Evolutionary conservation across 148 eudicot genomes (phyloP).

Genomic region (Amaranthus hypochondriacus): DNA sequence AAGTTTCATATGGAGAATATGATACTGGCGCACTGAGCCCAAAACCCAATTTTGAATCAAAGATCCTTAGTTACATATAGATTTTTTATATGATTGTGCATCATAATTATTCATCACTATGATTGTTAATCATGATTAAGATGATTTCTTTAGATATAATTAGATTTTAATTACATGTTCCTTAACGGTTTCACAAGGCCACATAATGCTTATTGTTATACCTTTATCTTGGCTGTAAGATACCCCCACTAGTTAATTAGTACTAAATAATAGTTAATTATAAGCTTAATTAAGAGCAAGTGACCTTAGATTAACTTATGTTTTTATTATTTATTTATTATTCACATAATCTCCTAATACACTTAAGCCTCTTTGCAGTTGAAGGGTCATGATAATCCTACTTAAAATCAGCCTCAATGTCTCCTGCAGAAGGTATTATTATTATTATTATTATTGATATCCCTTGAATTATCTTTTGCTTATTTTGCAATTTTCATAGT

Average conservation of each 20-base stretch:
- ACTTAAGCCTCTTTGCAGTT: conserved; percentile 4
- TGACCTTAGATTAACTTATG: background rate
- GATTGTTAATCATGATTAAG: too few relatives aligned
- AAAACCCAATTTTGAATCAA: too few relatives aligned
- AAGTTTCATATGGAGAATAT: too few relatives aligned
- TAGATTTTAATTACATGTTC: background rate
- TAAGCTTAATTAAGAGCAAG: background rate
- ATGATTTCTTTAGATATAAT: too few relatives aligned
- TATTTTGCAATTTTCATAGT: too few relatives aligned
- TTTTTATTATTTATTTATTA: background rate
- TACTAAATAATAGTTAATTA: background rate
- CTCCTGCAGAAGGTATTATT: conserved; percentile 12
- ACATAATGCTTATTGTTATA: background rate
- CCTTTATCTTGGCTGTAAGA: background rate
- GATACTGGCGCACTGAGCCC: too few relatives aligned
- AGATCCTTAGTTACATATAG: background rate
- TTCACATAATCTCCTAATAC: background rate
- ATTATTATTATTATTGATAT: background rate
- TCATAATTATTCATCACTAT: background rate
- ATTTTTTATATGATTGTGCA: background rate
- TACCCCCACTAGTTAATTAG: background rate
- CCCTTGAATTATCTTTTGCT: too few relatives aligned
- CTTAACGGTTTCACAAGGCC: conserved; percentile 11
- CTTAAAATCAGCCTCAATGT: conserved; percentile 5
- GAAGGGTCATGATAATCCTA: conserved; percentile 8